Base-by-base conservation (phyloP, 1,284 basidiomycete species). In the Anthracocystis walkeri region DNA sequence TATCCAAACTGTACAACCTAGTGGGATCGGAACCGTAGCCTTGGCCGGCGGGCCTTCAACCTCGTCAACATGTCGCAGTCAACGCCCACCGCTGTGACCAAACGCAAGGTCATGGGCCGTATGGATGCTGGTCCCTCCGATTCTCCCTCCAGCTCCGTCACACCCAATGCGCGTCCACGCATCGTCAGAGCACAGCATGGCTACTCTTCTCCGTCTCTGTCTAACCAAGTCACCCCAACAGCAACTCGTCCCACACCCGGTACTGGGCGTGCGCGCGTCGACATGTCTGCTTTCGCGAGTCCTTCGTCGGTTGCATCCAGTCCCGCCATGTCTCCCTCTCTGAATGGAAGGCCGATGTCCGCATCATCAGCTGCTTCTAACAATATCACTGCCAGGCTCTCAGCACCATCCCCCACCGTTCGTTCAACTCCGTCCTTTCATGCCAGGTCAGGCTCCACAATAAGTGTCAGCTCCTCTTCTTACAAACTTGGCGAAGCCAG, bases 21-120 rank as follows among this genome's bases (percentile, higher is more conserved):
- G 16, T 41, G 16, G 38, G 14, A 41, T 18, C 38, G 41, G 5
- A n/a, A 4, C 7, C 41, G 41, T 3, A n/a, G 41, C 41, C 41
- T 21, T 6, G 35, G 14, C 14, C 35, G 35, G 35, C 12, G 35
- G 14, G 44, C 44, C 11, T 40, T 7, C n/a, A 2, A 41, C 33
- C 8, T 23, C n/a, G 20, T 23, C 33, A 29, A 10, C 18, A 75
- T 75, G 72, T 62, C 72, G 52, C 66, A 75, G 18, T 66, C 72
- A 21, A 75, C 66, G 10, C 72, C 66, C 20, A 69, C 65, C 14
- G 56, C 66, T 2, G 51, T 45, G 42, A 58, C 72, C 21, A 75
- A 75, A 33, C 72, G 72, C 55, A 75, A 73, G 59, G 75, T 75
- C 27, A 77, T 74, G 75, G 70, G 56, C 14, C 70, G 70, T 8